Conservation (phyloP, 768 basidiomycete species). For the Lentinula aciculospora region DNA sequence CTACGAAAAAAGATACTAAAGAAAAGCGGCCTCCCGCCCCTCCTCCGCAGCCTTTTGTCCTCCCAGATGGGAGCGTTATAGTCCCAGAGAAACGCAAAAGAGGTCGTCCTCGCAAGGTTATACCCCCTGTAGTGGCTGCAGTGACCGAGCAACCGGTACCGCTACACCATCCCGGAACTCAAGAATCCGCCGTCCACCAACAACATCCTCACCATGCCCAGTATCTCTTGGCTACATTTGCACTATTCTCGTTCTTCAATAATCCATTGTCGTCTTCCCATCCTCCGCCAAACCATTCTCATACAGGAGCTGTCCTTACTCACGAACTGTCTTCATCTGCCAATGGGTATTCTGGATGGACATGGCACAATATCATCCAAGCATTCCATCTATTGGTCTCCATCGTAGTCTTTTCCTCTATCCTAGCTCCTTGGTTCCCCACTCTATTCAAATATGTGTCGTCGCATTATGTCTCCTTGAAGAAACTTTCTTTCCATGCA, state of each 20-base stretch:
- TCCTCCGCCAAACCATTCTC: slow-evolving; percentile 32
- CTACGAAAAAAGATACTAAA: slow-evolving; percentile 36
- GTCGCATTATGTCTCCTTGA: neutral
- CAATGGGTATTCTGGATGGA: slow-evolving; percentile 23
- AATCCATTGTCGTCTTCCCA: slow-evolving; percentile 46
- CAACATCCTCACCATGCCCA: slow-evolving; percentile 39
- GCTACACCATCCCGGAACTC: slow-evolving; percentile 1
- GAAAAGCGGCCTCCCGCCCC: slow-evolving; percentile 26
- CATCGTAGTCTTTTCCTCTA: slow-evolving; percentile 51
- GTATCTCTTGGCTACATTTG: slow-evolving; percentile 78
- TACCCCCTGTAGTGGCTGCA: slow-evolving; percentile 35
- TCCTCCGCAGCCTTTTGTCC: slow-evolving; percentile 18
- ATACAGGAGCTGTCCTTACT: slow-evolving; percentile 55
- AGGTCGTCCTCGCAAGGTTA: slow-evolving; percentile 73
- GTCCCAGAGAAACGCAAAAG: slow-evolving; percentile 78
- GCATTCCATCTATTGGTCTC: slow-evolving; percentile 63
- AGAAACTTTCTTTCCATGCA: neutral
- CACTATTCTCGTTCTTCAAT: slow-evolving; percentile 83
- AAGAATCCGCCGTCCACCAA: neutral
- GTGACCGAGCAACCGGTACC: slow-evolving; percentile 10
- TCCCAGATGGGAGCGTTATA: slow-evolving; percentile 21
- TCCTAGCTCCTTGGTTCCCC: slow-evolving; percentile 40
- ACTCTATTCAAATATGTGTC: neutral
- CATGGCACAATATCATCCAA: slow-evolving; percentile 52
- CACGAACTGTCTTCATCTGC: slow-evolving; percentile 21